A percentile compares a stretch with the other conserved stretches of the same genome.
phyloP scores from a whole-genome alignment of 495 filamentous ascomycete species.

The Neurospora sp. region DNA sequence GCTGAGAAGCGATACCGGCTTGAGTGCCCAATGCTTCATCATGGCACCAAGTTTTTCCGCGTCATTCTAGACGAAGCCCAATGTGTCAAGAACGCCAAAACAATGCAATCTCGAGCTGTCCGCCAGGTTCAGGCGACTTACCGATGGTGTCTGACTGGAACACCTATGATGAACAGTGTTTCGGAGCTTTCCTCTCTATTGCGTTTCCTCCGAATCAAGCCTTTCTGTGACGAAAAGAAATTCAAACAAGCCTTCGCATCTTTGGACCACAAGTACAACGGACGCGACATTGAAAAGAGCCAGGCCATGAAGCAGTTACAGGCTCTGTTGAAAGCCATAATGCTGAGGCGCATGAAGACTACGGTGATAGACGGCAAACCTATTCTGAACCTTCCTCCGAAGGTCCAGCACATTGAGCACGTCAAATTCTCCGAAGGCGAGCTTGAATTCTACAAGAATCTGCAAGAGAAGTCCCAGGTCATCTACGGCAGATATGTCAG shows the following conservation, averaged over 20 bases:
- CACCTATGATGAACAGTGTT: conserved; percentile 88
- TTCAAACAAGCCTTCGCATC: conserved; percentile 41
- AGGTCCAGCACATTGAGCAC: conserved; percentile 54
- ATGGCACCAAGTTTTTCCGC: conserved; percentile 62
- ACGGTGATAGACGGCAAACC: conserved; percentile 79
- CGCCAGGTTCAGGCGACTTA: conserved; percentile 51
- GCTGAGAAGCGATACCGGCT: conserved; percentile 10
- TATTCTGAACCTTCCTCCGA: conserved; percentile 64
- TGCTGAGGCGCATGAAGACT: conserved; percentile 76
- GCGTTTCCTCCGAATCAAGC: conserved; percentile 68
- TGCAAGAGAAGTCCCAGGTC: conserved; percentile 57
- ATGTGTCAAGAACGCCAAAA: conserved; percentile 77
- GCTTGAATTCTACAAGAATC: conserved; percentile 55
- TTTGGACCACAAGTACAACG: conserved; percentile 21
- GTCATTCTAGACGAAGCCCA: conserved; percentile 92
- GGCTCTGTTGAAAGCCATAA: conserved; percentile 70
- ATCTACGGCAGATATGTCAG: conserved; percentile 71
- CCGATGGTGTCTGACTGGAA: conserved; percentile 83
- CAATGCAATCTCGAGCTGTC: conserved; percentile 54
- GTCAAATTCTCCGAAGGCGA: conserved; percentile 71
- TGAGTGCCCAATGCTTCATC: conserved; percentile 52
- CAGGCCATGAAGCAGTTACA: conserved; percentile 63
- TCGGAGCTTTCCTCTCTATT: conserved; percentile 77
- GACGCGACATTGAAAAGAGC: conserved; percentile 19
- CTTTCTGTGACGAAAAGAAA: conserved; percentile 53